Percentiles rank a stretch among this genome's conserved stretches.
These are phyloP conservation scores for Penicillium chermesinum DNA, from an alignment of 495 filamentous ascomycete genomes.

Conservation along the genomic window DNA sequence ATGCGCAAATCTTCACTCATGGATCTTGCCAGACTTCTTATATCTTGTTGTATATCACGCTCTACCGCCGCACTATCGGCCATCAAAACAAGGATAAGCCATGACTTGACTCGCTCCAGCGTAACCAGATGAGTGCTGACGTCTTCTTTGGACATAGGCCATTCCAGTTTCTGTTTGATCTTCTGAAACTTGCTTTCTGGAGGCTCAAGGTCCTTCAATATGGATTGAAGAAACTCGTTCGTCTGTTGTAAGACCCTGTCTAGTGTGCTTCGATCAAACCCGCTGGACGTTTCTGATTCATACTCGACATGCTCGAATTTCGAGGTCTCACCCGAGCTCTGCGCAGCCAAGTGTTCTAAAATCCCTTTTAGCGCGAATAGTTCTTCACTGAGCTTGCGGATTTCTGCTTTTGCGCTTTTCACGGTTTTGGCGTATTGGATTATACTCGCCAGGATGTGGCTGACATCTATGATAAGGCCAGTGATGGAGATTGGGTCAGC, in stretches of 20 bases:
- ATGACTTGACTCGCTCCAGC: slow-evolving; percentile 22
- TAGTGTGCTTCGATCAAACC: slow-evolving; percentile 11
- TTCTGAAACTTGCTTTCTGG: slow-evolving; percentile 12
- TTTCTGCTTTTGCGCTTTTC: slow-evolving; percentile 14
- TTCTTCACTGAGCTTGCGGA: slow-evolving; percentile 19
- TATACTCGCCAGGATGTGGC: slow-evolving; percentile 10
- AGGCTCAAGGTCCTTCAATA: slow-evolving; percentile 12
- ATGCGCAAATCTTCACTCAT: slow-evolving; percentile 17
- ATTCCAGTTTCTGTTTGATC: slow-evolving; percentile 19
- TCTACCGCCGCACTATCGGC: slow-evolving; percentile 12
- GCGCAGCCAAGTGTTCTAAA: slow-evolving; percentile 13
- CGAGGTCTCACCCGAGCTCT: neutral
- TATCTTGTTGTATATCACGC: slow-evolving; percentile 13
- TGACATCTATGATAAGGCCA: slow-evolving; percentile 14
- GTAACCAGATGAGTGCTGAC: slow-evolving; percentile 12
- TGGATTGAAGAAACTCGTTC: slow-evolving; percentile 13
- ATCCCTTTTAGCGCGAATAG: slow-evolving; percentile 20
- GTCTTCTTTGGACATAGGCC: slow-evolving; percentile 18
- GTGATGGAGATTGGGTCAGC: slow-evolving; percentile 19
- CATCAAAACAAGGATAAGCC: slow-evolving; percentile 21
- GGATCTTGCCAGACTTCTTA: slow-evolving; percentile 8
- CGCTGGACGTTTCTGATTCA: neutral
- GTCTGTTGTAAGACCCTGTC: slow-evolving; percentile 11
- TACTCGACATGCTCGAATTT: neutral
- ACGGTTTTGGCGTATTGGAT: slow-evolving; percentile 19